phyloP scores from a whole-genome alignment of 1,284 basidiomycete genomes.

The Trichosporon faecale region DNA sequence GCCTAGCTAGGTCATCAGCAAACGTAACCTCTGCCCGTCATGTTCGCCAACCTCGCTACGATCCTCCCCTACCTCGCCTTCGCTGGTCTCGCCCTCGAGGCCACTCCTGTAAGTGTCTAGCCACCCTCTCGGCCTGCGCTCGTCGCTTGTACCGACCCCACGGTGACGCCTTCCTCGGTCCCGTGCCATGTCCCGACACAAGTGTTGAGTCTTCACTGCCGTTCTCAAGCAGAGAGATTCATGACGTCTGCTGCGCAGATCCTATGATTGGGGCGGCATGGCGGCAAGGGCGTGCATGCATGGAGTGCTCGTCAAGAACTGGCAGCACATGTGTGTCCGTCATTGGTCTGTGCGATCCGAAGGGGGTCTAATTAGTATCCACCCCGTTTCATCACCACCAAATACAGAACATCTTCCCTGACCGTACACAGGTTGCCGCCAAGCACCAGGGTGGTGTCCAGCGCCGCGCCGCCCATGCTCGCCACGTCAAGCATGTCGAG shows the following conservation, averaged over 20 bases:
- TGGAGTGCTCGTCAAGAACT: background rate
- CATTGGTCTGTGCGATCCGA: background rate
- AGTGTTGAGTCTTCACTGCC: background rate
- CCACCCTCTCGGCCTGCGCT: background rate
- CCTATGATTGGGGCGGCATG: background rate
- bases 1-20: background rate
- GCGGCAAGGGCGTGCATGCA: background rate
- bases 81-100: conserved; percentile 23
- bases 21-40: conserved; percentile 5
- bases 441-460: conserved; percentile 8
- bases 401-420: conserved; percentile 2
- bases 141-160: background rate
- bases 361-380: background rate
- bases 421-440: conserved; percentile 8
- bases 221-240: background rate
- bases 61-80: conserved; percentile 28
- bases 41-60: conserved; percentile 20
- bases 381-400: background rate
- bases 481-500: background rate
- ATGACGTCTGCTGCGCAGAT: background rate
- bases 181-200: background rate
- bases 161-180: background rate
- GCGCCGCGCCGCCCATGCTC: background rate
- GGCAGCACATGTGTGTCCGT: background rate
- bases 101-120: conserved; percentile 22